Evolutionary conservation across 192 early-diverging fungal genomes (phyloP).

Genomic region (Linderina pennispora): DNA sequence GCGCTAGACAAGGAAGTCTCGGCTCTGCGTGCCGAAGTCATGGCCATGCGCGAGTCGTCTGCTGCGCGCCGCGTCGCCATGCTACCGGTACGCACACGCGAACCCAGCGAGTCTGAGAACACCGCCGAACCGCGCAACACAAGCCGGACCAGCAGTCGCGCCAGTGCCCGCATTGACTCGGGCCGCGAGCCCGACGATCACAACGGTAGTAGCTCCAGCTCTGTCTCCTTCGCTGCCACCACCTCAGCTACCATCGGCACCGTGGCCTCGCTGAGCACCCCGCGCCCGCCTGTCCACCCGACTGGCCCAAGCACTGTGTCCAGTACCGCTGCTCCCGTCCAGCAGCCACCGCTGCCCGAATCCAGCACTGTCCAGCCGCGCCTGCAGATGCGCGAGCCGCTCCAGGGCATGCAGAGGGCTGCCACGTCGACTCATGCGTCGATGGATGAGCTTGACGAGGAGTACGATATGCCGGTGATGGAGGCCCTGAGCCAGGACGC

Average conservation of each 20-base stretch:
- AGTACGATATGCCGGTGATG: conserved; percentile 80
- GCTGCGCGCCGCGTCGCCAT: conserved; percentile 18
- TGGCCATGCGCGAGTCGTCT: conserved; percentile 8
- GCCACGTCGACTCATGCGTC: not conserved
- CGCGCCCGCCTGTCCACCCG: too few species aligned
- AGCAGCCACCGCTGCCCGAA: too few species aligned
- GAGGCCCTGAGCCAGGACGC: conserved; percentile 91
- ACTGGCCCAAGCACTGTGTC: too few species aligned
- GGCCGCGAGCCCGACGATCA: too few species aligned
- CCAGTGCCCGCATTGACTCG: too few species aligned
- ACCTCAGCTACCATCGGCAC: conserved; percentile 35
- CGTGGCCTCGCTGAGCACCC: conserved; percentile 10
- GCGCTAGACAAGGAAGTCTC: conserved; percentile 27
- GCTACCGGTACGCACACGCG: conserved; percentile 6
- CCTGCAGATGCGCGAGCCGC: not conserved
- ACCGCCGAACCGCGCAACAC: too few species aligned
- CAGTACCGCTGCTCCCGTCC: too few species aligned
- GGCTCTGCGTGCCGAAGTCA: conserved; percentile 36
- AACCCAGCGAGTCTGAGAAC: conserved; percentile 1
- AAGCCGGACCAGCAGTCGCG: too few species aligned
- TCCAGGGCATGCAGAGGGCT: conserved; percentile 1
- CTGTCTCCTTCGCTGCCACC: conserved; percentile 22
- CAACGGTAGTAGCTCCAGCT: too few species aligned
- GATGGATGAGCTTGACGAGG: conserved; percentile 4
- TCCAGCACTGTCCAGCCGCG: not conserved